Evolutionary conservation across 768 basidiomycete species (phyloP), one percentile per base, ranked within the genome.

Genomic region (Suillus subaureus): DNA sequence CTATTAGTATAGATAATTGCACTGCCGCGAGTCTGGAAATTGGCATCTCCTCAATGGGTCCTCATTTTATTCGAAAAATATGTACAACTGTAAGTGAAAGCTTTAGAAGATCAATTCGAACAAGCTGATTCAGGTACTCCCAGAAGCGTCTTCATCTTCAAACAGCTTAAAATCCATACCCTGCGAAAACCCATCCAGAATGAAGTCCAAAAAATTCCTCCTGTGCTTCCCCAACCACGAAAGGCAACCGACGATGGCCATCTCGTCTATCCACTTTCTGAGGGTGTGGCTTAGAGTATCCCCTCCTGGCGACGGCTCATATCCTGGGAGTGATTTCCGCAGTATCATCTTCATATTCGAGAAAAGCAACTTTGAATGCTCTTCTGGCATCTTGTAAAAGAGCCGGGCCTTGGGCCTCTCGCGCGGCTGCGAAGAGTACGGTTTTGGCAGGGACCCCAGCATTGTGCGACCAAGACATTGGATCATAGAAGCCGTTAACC

Each of bases 151-250:
- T 58, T 58, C 56, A 18, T 58, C 56, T 58, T 58, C 56, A 58
- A 58, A 58, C 56, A 58, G n/a, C 23, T 58, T 58, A 23, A 58
- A 39, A 26, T 16, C 3, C 37, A 39, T 16, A 15, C 15, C 37
- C 56, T 23, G 56, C 37, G 4, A 2, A 39, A 58, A 39, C 56
- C 13, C n/a, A 13, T 56, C 35, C 35, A 56, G 21, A 15, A 23
- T 13, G 4, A 15, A 56, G 13, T 67, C 49, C 23, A 64, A 39
- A 37, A 28, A 43, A 31, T 67, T 52, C 26, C 33, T 45, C 61
- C 61, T 65, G 31, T 67, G 33, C 45, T 40, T 67, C 37, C 63
- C 64, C 64, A 67, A 31, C 67, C 67, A 67, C 3, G 11, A n/a
- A 33, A 68, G 45, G 26, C 51, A 33, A n/a, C 64, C 64, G 26